phyloP scores from a whole-genome alignment of 2,329 filamentous ascomycete genomes.

The Coniella vitis region DNA sequence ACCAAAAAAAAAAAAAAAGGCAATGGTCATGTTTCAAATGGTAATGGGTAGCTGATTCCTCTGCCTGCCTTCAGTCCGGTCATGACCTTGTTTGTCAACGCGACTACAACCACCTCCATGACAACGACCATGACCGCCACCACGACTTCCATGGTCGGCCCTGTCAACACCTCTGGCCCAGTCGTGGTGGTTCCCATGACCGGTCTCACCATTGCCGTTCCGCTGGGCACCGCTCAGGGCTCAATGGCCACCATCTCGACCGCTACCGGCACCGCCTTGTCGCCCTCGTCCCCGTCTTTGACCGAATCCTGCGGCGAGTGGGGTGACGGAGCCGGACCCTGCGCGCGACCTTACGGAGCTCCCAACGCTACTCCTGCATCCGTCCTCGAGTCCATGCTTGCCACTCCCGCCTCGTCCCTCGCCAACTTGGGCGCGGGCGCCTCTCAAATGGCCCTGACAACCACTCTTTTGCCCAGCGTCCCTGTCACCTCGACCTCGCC shows the following conservation, averaged over 20 bases:
- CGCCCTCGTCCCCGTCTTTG: not conserved
- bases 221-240: not conserved
- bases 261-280: not conserved
- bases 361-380: constrained; percentile 11
- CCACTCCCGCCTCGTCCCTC: no score
- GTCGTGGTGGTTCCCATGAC: no score
- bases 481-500: not conserved
- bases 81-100: constrained; percentile 1
- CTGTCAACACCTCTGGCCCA: not conserved
- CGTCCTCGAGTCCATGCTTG: constrained; percentile 3
- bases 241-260: not conserved
- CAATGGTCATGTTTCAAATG: not conserved
- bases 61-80: not conserved
- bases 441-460: not conserved
- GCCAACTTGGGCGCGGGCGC: not conserved
- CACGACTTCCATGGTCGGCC: not conserved
- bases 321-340: constrained; percentile 13
- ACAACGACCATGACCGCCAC: not conserved
- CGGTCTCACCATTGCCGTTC: not conserved
- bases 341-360: constrained; percentile 11
- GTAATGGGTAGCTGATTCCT: not conserved
- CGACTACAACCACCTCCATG: not conserved
- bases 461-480: not conserved
- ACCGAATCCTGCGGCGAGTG: constrained; percentile 9
- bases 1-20: no score